Evolutionary conservation across 257 asterid species (phyloP).

Genomic region (Voacanga thouarsii): DNA sequence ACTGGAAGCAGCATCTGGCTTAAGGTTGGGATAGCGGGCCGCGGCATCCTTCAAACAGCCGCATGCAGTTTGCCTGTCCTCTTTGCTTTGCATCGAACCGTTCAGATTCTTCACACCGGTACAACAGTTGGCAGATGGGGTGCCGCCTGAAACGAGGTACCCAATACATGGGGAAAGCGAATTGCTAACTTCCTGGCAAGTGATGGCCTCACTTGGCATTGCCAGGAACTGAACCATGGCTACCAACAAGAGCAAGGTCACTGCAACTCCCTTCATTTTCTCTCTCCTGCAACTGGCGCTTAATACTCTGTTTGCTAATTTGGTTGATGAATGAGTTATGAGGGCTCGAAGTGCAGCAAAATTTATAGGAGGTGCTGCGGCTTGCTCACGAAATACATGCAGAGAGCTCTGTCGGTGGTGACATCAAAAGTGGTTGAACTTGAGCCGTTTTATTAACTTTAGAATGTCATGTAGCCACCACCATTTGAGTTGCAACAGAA

Average conservation of each 20-base stretch:
- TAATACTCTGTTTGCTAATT: no score
- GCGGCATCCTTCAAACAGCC: conserved; percentile 55
- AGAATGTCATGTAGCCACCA: neutral
- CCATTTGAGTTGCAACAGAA: neutral
- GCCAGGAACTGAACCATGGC: conserved; percentile 28
- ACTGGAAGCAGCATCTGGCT: conserved; percentile 37
- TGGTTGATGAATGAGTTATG: no score
- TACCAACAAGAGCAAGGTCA: conserved; percentile 25
- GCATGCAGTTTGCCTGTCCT: conserved; percentile 54
- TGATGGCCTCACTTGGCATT: conserved; percentile 33
- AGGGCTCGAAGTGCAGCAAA: no score
- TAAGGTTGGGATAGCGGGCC: conserved; percentile 23
- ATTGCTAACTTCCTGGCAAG: conserved; percentile 39
- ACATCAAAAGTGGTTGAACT: no score
- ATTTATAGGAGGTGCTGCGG: no score
- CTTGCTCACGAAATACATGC: no score
- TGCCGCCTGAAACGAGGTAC: conserved; percentile 44
- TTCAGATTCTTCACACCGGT: conserved; percentile 32
- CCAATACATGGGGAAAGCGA: conserved; percentile 37
- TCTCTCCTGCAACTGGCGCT: neutral
- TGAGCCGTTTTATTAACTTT: neutral
- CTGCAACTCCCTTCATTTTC: conserved; percentile 38
- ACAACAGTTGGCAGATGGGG: conserved; percentile 40
- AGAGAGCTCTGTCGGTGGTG: no score
- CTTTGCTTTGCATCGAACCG: conserved; percentile 19